phyloP scores from a whole-genome alignment of 768 basidiomycete genomes.

The Melanogaster broomeanus region DNA sequence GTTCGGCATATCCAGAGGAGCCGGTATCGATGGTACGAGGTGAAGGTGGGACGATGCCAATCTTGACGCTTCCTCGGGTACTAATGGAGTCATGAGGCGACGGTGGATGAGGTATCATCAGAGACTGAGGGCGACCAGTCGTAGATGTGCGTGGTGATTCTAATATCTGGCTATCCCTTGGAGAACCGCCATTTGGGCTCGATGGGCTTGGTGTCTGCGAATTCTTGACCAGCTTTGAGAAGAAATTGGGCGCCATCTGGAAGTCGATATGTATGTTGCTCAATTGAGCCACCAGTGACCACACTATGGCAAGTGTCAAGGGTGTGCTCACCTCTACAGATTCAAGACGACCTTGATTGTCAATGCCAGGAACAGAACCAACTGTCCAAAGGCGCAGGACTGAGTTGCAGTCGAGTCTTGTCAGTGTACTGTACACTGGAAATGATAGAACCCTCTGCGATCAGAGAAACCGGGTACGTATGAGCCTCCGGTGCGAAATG shows the following conservation, averaged over 20 bases:
- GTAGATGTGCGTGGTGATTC: background rate
- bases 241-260: constrained; percentile 31
- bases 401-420: background rate
- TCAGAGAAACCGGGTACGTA: too few relatives aligned
- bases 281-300: too few relatives aligned
- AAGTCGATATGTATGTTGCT: background rate
- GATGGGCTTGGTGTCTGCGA: constrained; percentile 12
- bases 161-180: background rate
- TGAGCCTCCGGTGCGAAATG: too few relatives aligned
- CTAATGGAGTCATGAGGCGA: constrained; percentile 9
- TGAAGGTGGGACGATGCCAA: constrained; percentile 33
- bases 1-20: constrained; percentile 1
- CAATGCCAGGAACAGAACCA: background rate
- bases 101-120: constrained; percentile 7
- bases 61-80: constrained; percentile 28
- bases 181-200: background rate
- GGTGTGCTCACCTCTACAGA: background rate
- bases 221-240: constrained; percentile 31
- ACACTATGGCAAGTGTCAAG: too few relatives aligned
- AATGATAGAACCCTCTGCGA: too few relatives aligned
- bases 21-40: constrained; percentile 22
- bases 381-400: background rate
- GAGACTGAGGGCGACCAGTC: constrained; percentile 6
- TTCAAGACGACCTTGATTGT: background rate
- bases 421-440: too few relatives aligned